phyloP scores from a whole-genome alignment of 345 rosid genomes.

The Dovyalis caffra region DNA sequence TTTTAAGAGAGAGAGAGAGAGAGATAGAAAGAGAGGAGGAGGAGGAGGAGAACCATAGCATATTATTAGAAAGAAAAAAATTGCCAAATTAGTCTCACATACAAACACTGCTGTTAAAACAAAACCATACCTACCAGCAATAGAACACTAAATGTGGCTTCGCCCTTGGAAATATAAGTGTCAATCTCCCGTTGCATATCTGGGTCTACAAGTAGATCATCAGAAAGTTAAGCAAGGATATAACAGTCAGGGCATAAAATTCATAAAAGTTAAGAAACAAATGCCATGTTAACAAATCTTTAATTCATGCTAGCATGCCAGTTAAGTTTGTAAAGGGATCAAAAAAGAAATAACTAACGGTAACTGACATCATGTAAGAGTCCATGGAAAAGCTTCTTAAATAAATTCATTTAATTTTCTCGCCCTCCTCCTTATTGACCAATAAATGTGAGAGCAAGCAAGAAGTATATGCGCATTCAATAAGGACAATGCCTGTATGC shows the following conservation, averaged over 20 bases:
- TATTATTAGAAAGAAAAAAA: neutral
- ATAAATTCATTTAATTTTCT: neutral
- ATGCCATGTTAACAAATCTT: neutral
- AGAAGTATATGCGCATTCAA: neutral
- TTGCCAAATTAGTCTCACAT: neutral
- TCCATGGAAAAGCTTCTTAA: neutral
- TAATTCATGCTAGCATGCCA: neutral
- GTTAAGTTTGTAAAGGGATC: neutral
- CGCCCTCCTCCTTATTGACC: neutral
- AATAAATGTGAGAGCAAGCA: neutral
- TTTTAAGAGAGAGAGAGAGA: too few species aligned
- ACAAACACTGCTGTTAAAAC: neutral
- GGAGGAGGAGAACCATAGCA: neutral
- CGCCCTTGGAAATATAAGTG: constrained; percentile 53
- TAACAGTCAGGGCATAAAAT: constrained; percentile 1
- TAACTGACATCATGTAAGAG: neutral
- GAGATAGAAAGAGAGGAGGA: too few species aligned
- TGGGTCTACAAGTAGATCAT: constrained; percentile 47
- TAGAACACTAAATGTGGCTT: constrained; percentile 60
- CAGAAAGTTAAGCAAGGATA: constrained; percentile 15
- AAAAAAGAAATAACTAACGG: neutral
- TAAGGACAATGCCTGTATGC: neutral
- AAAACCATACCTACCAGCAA: constrained; percentile 55
- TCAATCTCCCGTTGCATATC: constrained; percentile 81
- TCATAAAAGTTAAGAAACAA: neutral